These are phyloP conservation scores for Epichloe sibirici DNA, from an alignment of 2,329 filamentous ascomycete genomes.

Conservation along the genomic window DNA sequence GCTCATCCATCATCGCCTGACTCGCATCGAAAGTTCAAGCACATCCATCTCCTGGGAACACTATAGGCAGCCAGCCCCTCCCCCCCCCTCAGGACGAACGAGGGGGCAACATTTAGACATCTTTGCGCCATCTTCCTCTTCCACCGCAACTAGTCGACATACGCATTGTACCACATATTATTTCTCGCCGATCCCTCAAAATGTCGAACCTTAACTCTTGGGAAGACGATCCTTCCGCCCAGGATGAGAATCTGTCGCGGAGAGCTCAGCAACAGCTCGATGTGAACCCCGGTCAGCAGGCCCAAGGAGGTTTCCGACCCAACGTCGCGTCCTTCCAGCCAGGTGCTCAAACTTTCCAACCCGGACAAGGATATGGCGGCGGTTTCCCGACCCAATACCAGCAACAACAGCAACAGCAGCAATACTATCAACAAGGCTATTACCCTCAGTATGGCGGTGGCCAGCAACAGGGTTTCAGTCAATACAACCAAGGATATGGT, in stretches of 20 bases:
- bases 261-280: conserved; percentile 68
- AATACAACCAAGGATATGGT: conserved; percentile 42
- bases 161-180: neutral
- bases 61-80: neutral
- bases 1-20: neutral
- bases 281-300: conserved; percentile 40
- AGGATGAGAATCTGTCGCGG: conserved; percentile 66
- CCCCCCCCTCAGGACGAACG: neutral
- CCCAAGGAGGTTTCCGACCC: conserved; percentile 35
- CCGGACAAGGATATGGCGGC: conserved; percentile 55
- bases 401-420: conserved; percentile 32
- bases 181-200: conserved; percentile 6
- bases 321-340: conserved; percentile 59
- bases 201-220: conserved; percentile 93
- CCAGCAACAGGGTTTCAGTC: conserved; percentile 33
- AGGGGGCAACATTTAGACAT: neutral
- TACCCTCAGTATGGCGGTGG: conserved; percentile 45
- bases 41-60: neutral
- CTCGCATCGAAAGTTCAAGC: neutral
- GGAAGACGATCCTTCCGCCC: conserved; percentile 74
- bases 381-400: conserved; percentile 44
- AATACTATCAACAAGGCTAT: conserved; percentile 41
- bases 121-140: neutral
- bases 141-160: neutral
- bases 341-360: conserved; percentile 56